Conservation (phyloP, 805 yeast species). For the Kodamaea leandrae region DNA sequence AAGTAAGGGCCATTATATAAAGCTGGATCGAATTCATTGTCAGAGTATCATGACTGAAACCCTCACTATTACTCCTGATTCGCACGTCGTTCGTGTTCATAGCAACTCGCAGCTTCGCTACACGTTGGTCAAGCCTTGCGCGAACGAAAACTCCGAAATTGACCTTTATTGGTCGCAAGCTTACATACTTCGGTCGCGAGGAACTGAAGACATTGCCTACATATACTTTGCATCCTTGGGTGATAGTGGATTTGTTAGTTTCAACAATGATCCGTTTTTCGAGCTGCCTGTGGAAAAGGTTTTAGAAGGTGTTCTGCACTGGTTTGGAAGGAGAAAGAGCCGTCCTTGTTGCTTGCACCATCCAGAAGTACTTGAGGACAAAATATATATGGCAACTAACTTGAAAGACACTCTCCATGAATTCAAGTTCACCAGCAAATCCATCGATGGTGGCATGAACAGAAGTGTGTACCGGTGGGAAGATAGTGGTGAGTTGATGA, state of each 20-base stretch:
- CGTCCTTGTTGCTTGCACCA: background rate
- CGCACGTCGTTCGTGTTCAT: too few species aligned
- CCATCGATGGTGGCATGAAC: slow-evolving; percentile 7
- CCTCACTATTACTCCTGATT: too few species aligned
- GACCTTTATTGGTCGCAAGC: slow-evolving; percentile 6
- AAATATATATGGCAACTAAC: slow-evolving; percentile 16
- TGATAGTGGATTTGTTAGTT: slow-evolving; percentile 19
- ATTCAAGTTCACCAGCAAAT: slow-evolving; percentile 8
- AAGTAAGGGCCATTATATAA: too few species aligned
- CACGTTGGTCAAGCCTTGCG: background rate
- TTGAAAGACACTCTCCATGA: slow-evolving; percentile 12
- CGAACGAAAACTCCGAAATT: background rate
- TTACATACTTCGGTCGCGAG: background rate
- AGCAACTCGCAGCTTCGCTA: too few species aligned
- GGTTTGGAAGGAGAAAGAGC: slow-evolving; percentile 4
- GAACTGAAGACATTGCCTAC: slow-evolving; percentile 7
- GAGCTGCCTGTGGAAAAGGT: slow-evolving; percentile 3
- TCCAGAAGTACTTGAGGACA: slow-evolving; percentile 1
- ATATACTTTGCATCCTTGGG: slow-evolving; percentile 16
- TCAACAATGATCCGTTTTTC: background rate
- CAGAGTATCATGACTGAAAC: too few species aligned
- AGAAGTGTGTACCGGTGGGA: slow-evolving; percentile 11
- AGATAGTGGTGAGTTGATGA: slow-evolving; percentile 9
- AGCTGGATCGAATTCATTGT: too few species aligned
- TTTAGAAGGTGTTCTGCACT: background rate